phyloP scores from a whole-genome alignment of 1,284 basidiomycete genomes.

The Neotropicomus parvogracilis region DNA sequence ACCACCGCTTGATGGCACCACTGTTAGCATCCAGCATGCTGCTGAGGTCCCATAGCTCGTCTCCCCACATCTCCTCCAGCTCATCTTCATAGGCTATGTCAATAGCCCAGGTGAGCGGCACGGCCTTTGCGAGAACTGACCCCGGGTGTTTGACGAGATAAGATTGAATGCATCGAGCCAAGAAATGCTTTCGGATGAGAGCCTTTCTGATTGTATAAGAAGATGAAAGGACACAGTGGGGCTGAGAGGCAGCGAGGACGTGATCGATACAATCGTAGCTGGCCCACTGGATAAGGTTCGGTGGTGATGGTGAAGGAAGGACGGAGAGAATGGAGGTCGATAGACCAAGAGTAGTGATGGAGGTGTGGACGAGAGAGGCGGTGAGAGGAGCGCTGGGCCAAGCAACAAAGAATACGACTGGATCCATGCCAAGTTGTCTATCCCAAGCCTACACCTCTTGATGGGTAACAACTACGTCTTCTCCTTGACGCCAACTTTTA shows the following conservation, averaged over 20 bases:
- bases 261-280: constrained; percentile 84
- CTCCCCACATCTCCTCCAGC: constrained; percentile 88
- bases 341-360: constrained; percentile 46
- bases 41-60: constrained; percentile 90
- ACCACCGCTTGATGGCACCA: constrained; percentile 58
- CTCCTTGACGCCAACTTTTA: constrained; percentile 76
- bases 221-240: constrained; percentile 62
- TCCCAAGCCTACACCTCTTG: too few species aligned
- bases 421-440: too few species aligned
- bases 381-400: constrained; percentile 83
- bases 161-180: constrained; percentile 73
- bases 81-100: constrained; percentile 93
- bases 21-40: constrained; percentile 48
- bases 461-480: constrained; percentile 66
- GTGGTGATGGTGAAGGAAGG: constrained; percentile 21
- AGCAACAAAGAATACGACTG: constrained; percentile 54
- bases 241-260: constrained; percentile 54
- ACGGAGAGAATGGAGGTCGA: constrained; percentile 30
- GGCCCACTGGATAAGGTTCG: constrained; percentile 64
- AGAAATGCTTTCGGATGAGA: constrained; percentile 92
- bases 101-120: constrained; percentile 83
- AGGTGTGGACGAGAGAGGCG: constrained; percentile 59
- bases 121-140: constrained; percentile 51
- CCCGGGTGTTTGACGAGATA: constrained; percentile 71
- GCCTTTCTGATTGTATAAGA: constrained; percentile 90